A percentile compares a stretch with the other conserved stretches of the same genome.
Conservation (phyloP, 163 green algal genomes). For the Trebouxia gelatinosa region DNA sequence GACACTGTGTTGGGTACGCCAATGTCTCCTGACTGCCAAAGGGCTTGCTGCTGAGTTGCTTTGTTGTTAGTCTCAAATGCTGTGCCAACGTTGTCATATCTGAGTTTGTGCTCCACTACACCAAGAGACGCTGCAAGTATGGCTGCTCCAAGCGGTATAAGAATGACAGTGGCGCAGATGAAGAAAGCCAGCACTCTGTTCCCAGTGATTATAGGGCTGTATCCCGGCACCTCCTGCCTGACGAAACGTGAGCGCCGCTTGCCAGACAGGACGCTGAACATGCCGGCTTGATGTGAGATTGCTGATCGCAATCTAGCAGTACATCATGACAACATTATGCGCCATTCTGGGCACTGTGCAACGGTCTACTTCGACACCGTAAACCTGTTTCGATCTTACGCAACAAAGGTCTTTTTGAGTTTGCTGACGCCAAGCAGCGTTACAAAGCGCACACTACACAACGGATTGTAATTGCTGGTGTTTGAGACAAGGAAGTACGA, state of each 20-base stretch:
- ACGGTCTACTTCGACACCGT: no score
- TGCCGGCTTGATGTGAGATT: no score
- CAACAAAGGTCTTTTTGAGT: no score
- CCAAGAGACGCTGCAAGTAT: constrained; percentile 51
- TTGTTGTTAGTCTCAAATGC: background rate
- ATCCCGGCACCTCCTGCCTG: constrained; percentile 52
- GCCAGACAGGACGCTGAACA: constrained; percentile 20
- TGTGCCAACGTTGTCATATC: constrained; percentile 24
- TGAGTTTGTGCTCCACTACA: constrained; percentile 41
- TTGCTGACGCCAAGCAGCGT: no score
- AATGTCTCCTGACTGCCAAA: background rate
- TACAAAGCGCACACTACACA: no score
- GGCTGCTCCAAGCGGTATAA: constrained; percentile 50
- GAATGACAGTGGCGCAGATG: constrained; percentile 33
- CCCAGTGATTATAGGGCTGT: constrained; percentile 50
- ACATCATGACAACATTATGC: no score
- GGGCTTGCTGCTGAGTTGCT: background rate
- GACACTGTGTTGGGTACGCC: constrained; percentile 50
- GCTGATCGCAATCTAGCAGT: no score
- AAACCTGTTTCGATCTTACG: no score
- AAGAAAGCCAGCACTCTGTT: constrained; percentile 49
- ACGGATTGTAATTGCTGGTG: no score
- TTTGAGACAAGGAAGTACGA: no score
- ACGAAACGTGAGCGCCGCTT: no score
- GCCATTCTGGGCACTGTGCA: no score